phyloP scores from a whole-genome alignment of 1,284 basidiomycete genomes.

The Fomitopsis betulina region DNA sequence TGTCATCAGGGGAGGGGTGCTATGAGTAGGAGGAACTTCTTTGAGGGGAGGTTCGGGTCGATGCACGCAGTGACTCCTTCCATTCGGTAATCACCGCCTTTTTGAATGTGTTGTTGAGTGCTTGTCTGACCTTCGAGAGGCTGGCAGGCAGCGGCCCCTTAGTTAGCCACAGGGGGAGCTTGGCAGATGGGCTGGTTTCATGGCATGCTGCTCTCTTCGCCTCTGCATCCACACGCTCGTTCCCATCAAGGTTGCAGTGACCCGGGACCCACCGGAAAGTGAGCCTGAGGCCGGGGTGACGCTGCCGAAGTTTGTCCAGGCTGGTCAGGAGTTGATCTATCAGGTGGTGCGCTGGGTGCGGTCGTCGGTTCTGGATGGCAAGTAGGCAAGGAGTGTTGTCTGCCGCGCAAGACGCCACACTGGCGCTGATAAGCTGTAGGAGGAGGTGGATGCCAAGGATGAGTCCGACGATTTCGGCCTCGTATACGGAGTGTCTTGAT shows the following conservation, averaged over 20 bases:
- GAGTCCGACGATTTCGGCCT: conserved; percentile 26
- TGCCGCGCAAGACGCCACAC: conserved; percentile 2
- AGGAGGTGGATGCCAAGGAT: conserved; percentile 11
- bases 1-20: no score
- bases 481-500: conserved; percentile 26
- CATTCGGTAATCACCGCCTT: no score
- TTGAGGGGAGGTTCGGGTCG: no score
- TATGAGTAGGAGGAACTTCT: no score
- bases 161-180: no score
- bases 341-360: conserved; percentile 9
- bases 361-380: conserved; percentile 1
- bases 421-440: background rate
- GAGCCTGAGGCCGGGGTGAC: no score
- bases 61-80: no score
- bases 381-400: conserved; percentile 10
- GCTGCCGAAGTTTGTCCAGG: background rate
- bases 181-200: background rate
- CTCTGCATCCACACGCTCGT: conserved; percentile 15
- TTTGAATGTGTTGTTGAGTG: no score
- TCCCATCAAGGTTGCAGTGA: conserved; percentile 15
- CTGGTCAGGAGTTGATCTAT: conserved; percentile 6
- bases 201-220: conserved; percentile 16
- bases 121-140: no score
- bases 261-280: conserved; percentile 15
- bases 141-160: no score